Conservation (phyloP, 352 stramenopile genomes). For the Phytopythium chamaehyphon region DNA sequence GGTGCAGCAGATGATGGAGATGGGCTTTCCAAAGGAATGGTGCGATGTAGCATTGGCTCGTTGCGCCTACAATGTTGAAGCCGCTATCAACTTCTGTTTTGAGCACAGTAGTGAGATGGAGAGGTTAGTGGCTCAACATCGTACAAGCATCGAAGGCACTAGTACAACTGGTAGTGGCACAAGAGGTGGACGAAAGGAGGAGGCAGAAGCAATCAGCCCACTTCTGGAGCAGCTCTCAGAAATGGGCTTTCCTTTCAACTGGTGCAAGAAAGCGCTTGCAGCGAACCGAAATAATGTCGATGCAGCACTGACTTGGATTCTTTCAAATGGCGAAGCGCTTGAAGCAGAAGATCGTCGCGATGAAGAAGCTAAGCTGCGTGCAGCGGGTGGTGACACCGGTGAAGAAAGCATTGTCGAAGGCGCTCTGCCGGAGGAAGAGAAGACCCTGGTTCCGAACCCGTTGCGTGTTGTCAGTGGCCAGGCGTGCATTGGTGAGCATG, state of each 20-base stretch:
- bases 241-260: slow-evolving; percentile 93
- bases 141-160: slow-evolving; percentile 42
- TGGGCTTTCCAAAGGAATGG: slow-evolving; percentile 91
- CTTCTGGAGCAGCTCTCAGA: slow-evolving; percentile 86
- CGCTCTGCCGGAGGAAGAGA: slow-evolving; percentile 15
- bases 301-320: slow-evolving; percentile 90
- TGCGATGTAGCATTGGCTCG: slow-evolving; percentile 85
- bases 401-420: slow-evolving; percentile 28
- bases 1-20: slow-evolving; percentile 93
- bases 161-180: slow-evolving; percentile 11
- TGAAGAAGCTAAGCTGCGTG: slow-evolving; percentile 62
- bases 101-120: slow-evolving; percentile 92
- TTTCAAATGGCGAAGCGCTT: slow-evolving; percentile 88
- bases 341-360: slow-evolving; percentile 85
- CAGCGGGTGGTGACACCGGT: slow-evolving; percentile 22
- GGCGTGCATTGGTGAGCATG: slow-evolving; percentile 78
- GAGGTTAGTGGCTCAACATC: slow-evolving; percentile 75
- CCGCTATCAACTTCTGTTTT: slow-evolving; percentile 92
- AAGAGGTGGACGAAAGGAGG: slow-evolving; percentile 33
- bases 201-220: slow-evolving; percentile 63
- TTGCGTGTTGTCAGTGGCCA: slow-evolving; percentile 81
- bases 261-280: slow-evolving; percentile 88
- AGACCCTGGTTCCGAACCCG: slow-evolving; percentile 62
- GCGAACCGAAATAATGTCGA: slow-evolving; percentile 90
- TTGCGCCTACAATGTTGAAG: slow-evolving; percentile 87